Evolutionary conservation across 768 basidiomycete genomes (phyloP), one percentile per base, ranked within the genome.

Genomic region (Leccinum fibrillosum): DNA sequence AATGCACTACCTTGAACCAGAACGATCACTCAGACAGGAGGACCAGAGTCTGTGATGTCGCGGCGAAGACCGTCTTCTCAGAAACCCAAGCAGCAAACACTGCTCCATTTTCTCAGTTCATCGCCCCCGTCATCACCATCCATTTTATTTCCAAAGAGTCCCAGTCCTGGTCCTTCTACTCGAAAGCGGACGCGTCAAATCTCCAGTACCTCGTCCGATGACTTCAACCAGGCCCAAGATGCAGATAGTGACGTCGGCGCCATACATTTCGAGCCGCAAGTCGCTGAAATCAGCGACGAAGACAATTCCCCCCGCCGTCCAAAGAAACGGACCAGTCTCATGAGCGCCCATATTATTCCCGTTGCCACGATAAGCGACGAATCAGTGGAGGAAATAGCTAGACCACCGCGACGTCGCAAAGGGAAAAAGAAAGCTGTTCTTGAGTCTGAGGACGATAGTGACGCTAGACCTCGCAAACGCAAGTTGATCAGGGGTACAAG

Each of bases 191-290:
- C 57, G 47, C 53, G 49, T 42, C 37, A 47, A 55, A 32, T 30
- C 30, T 37, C 62, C 45, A 66, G 52, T n/a, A 37, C 68, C 28
- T 54, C 64, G 30, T 47, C 54, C 50, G 53, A 54, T 32, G 30
- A 61, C 56, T 57, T 62, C 60, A 61, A 62, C 28, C 68, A 65
- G 5, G 66, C 56, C 8, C 60, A 65, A 7, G 71, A 67, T 49
- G 62, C 71, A 32, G 78, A 78, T 52, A 77, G 81, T 52, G 79
- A 80, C 58, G 76, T 85, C 42, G 78, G 75, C 15, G 78, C 74
- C 26, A 84, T 87, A 51, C 78, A 66, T 47, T 81, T 88, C 52
- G 80, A 80, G 58, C 73, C 78, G 17, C 60, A 73, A 26, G 49
- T 42, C 30, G 9, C 55, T 4, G 63, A 63, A n/a, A 49, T 60